phyloP scores from a whole-genome alignment of 2,329 filamentous ascomycete genomes.

The Leptosphaerulina australis region DNA sequence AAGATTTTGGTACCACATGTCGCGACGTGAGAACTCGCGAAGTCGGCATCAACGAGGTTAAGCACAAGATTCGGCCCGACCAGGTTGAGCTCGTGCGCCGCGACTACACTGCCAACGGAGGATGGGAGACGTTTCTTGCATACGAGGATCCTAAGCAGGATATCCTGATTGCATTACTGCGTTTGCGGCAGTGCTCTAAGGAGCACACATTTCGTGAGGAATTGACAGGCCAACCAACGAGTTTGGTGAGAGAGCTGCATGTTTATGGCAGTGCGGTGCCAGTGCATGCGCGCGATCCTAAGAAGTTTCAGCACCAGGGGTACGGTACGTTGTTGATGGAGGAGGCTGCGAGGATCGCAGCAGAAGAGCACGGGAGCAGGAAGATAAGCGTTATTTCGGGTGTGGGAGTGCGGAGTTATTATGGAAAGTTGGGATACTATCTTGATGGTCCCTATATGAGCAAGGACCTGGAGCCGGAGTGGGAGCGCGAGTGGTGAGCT shows the following conservation, averaged over 20 bases:
- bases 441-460: conserved; percentile 81
- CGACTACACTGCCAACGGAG: conserved; percentile 93
- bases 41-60: conserved; percentile 98
- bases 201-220: conserved; percentile 93
- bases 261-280: conserved; percentile 98
- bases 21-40: conserved; percentile 95
- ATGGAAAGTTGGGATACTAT: conserved; percentile 89
- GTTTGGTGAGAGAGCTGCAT: conserved; percentile 90
- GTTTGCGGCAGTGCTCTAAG: conserved; percentile 85
- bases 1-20: conserved; percentile 96
- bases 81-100: conserved; percentile 93
- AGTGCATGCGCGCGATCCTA: conserved; percentile 90
- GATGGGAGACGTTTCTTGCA: conserved; percentile 97
- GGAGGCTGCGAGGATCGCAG: conserved; percentile 92
- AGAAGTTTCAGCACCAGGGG: conserved; percentile 98
- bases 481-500: conserved; percentile 41
- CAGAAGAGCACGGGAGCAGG: conserved; percentile 88
- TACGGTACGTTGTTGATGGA: conserved; percentile 98
- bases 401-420: conserved; percentile 94
- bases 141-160: conserved; percentile 99
- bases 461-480: conserved; percentile 43
- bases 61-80: conserved; percentile 95
- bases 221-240: conserved; percentile 83
- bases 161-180: conserved; percentile 88
- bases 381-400: conserved; percentile 99